phyloP scores from a whole-genome alignment of 164 flowering plant genomes.

The Hamamelis virginiana region DNA sequence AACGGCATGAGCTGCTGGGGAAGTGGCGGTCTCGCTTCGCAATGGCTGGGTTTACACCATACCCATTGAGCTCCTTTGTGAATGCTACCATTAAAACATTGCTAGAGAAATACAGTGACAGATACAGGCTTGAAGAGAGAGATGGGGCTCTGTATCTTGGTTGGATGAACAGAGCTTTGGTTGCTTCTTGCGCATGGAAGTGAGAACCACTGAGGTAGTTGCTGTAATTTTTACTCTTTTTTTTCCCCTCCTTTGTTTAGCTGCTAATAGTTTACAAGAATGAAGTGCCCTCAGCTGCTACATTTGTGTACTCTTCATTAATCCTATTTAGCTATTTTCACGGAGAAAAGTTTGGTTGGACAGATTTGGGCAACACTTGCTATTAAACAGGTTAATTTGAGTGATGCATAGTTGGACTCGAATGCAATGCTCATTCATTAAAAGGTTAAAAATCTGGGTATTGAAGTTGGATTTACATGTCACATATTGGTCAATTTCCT shows the following conservation, averaged over 20 bases:
- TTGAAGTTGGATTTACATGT: too few relatives aligned
- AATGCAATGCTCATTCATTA: too few relatives aligned
- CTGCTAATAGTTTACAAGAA: not conserved
- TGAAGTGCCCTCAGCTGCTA: not conserved
- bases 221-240: not conserved
- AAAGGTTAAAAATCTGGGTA: too few relatives aligned
- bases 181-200: conserved; percentile 58
- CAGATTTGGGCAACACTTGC: too few relatives aligned
- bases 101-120: conserved; percentile 38
- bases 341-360: too few relatives aligned
- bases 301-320: not conserved
- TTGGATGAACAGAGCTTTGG: conserved; percentile 53
- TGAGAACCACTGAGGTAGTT: conserved; percentile 18
- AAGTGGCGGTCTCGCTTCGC: conserved; percentile 49
- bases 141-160: conserved; percentile 58
- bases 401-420: too few relatives aligned
- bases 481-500: too few relatives aligned
- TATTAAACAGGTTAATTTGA: too few relatives aligned
- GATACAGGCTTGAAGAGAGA: conserved; percentile 45
- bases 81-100: conserved; percentile 46
- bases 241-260: not conserved
- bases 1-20: conserved; percentile 56
- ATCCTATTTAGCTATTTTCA: not conserved
- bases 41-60: conserved; percentile 56
- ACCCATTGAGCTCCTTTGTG: conserved; percentile 48